These are phyloP conservation scores for Elsinoe perseae DNA, from an alignment of 2,329 filamentous ascomycete genomes.

Conservation along the genomic window DNA sequence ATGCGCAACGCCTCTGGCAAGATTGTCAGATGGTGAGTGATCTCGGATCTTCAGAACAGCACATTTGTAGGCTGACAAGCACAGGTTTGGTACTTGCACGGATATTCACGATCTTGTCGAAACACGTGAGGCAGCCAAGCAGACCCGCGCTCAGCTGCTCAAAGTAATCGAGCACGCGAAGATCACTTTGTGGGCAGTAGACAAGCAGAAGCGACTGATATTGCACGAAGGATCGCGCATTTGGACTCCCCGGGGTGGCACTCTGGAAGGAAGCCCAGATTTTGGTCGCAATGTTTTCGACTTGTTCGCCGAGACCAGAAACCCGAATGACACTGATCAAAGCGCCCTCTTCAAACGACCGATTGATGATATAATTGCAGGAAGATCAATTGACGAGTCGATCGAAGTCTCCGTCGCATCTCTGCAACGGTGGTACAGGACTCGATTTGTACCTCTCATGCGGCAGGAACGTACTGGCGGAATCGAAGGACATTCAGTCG, in stretches of 20 bases:
- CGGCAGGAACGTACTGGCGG: constrained; percentile 49
- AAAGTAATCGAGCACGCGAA: constrained; percentile 67
- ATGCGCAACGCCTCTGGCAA: constrained; percentile 57
- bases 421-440: constrained; percentile 60
- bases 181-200: constrained; percentile 67
- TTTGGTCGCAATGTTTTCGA: constrained; percentile 49
- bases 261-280: constrained; percentile 8
- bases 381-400: constrained; percentile 52
- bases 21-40: constrained; percentile 59
- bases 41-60: not conserved
- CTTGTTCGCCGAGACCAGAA: constrained; percentile 42
- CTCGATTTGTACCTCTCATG: constrained; percentile 60
- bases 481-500: constrained; percentile 43
- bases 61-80: not conserved
- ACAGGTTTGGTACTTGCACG: constrained; percentile 62
- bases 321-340: constrained; percentile 22
- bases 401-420: constrained; percentile 54
- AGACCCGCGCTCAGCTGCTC: constrained; percentile 61
- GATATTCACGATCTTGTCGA: constrained; percentile 70
- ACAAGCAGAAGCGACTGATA: constrained; percentile 53
- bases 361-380: constrained; percentile 58
- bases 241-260: constrained; percentile 19
- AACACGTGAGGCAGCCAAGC: constrained; percentile 57
- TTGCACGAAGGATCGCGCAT: constrained; percentile 63
- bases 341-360: constrained; percentile 45